Base-by-base conservation (phyloP, 2,329 filamentous ascomycete species). In the Pyrenochaeta sp. region DNA sequence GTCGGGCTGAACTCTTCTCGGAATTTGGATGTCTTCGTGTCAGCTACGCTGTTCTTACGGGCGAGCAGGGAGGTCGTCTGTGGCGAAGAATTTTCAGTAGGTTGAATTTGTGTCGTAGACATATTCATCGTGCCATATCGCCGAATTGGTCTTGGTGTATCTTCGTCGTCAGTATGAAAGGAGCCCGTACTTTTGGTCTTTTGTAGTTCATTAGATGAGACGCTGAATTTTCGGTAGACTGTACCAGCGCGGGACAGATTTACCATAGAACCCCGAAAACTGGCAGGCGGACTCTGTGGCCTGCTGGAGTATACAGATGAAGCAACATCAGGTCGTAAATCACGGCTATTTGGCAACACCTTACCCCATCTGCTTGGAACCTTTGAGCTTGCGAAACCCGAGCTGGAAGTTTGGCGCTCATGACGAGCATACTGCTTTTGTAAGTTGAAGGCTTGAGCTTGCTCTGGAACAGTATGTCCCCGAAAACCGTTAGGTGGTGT, bases 281-380 rank as follows among this genome's bases (percentile, higher is more conserved):
- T 69, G 7, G 63, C 65, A 10, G 51, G 60, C n/a, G 65, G 63
- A 36, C 71, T 73, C 7, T 72, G 53, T 24, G 71, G 63, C 53
- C 73, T 51, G 20, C 65, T 67, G 2, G 69, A 72, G 29, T 75
- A 76, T 13, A 74, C 58, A 0, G 73, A 76, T 0, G 73, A 75
- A 11, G 54, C 53, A n/a, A 54, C 40, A 41, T 63, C 58, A 17
- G 40, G 35, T 27, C 40, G 48, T 14, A 50, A 30, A 28, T 55
- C 47, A 18, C 27, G 29, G 9, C 57, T 51, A 3, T 41, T 26
- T 2, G 47, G 22, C 4, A 72, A 21, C 3, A 73, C 66, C 19
- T 57, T 67, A 3, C 69, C 72, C 72, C 72, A 74, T 35, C 45
- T 60, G n/a, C 54, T 58, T 10, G 71, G 71, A 3, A 74, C 55